phyloP scores from a whole-genome alignment of 495 filamentous ascomycete genomes.

The Tuber calosporum region DNA sequence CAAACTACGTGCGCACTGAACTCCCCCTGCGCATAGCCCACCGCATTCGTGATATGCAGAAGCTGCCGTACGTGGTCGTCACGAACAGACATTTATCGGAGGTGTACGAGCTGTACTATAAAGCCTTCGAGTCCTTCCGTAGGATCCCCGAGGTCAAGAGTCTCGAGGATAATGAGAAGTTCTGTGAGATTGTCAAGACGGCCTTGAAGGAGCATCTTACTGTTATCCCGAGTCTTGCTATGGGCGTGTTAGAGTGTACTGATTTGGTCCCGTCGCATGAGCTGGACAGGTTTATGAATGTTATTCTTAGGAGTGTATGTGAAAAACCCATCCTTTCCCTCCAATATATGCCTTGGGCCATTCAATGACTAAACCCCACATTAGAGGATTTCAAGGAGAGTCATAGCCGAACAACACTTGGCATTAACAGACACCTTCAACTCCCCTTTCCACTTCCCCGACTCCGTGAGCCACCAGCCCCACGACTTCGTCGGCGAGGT shows the following conservation, averaged over 20 bases:
- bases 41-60: constrained; percentile 94
- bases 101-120: constrained; percentile 95
- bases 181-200: constrained; percentile 71
- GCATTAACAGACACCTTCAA: constrained; percentile 95
- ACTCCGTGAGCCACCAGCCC: constrained; percentile 58
- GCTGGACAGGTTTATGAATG: constrained; percentile 93
- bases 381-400: constrained; percentile 84
- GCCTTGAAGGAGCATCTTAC: constrained; percentile 81
- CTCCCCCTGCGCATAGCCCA: constrained; percentile 80
- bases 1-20: constrained; percentile 95
- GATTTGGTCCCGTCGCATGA: constrained; percentile 67
- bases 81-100: constrained; percentile 89
- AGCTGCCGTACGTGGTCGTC: constrained; percentile 88
- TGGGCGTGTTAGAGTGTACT: constrained; percentile 83
- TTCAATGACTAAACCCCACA: background rate
- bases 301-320: constrained; percentile 75
- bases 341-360: background rate
- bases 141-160: constrained; percentile 74
- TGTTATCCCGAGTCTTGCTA: constrained; percentile 87
- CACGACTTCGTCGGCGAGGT: constrained; percentile 94
- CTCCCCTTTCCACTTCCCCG: constrained; percentile 82
- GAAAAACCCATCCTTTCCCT: background rate
- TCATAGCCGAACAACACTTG: constrained; percentile 96
- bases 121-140: constrained; percentile 84
- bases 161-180: constrained; percentile 81